Evolutionary conservation across 768 basidiomycete species (phyloP), one percentile per base, ranked within the genome.

Genomic region (Lyophyllum shimeji): DNA sequence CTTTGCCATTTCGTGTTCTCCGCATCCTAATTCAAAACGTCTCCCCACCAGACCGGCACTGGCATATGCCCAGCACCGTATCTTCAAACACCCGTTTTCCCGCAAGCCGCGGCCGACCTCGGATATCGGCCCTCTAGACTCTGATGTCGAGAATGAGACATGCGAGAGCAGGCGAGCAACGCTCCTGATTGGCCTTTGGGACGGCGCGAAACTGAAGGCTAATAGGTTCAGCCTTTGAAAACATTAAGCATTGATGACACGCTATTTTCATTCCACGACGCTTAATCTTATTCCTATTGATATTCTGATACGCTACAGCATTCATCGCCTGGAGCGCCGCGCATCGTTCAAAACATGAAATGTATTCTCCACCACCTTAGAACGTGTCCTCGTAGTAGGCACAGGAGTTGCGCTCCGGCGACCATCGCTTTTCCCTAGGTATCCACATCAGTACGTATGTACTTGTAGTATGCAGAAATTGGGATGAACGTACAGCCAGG

Each of bases 21-120:
- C n/a, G n/a, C n/a, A n/a, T n/a, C n/a, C n/a, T n/a, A n/a, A n/a
- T n/a, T n/a, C n/a, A n/a, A n/a, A n/a, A n/a, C n/a, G 31, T 24
- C 23, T 13, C 17, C 25, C 18, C 39, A 43, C 17, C 46, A 86
- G 85, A 27, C 84, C 83, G 2, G 60, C 77, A 3, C 71, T 86
- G 25, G 82, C 84, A 1, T 75, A 74, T 63, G 72, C 66, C 4
- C 86, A 87, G 52, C 82, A 85, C 66, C 72, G 69, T 44, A 33
- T 77, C 15, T 86, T 87, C 68, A 74, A 66, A 44, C 70, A 69
- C 3, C 76, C 83, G 4, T 86, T 86, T 67, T 66, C 68, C 31
- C 75, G 77, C 43, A 66, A 65, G 7, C 65, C 64, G 12, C 60
- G 58, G 18, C 56, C 53, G 3, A 50, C 53, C 5, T 57, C 62